Evolutionary conservation across 306 rosid species (phyloP).

Genomic region (Hippophae rhamnoides): DNA sequence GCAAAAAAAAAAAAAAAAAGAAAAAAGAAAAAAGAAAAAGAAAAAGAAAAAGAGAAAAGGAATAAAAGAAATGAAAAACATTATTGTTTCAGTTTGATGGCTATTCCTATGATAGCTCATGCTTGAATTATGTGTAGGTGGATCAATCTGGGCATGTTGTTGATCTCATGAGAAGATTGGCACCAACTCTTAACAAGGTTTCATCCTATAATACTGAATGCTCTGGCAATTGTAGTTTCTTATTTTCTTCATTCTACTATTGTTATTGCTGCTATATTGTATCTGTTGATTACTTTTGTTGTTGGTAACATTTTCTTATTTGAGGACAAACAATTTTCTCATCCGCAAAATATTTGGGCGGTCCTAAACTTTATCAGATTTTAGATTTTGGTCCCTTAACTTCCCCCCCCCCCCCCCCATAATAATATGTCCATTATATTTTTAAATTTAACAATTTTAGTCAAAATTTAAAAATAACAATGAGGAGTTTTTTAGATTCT

Average conservation of each 20-base stretch:
- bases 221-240: slow-evolving; percentile 27
- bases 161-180: slow-evolving; percentile 50
- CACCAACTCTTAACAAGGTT: slow-evolving; percentile 80
- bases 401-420: too few relatives aligned
- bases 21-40: background rate
- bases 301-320: background rate
- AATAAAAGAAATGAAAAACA: too few relatives aligned
- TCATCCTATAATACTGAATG: slow-evolving; percentile 21
- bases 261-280: slow-evolving; percentile 1
- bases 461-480: too few relatives aligned
- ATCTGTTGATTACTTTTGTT: background rate
- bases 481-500: too few relatives aligned
- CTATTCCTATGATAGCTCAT: slow-evolving; percentile 1
- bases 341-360: too few relatives aligned
- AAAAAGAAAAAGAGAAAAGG: too few relatives aligned
- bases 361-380: too few relatives aligned
- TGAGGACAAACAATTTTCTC: too few relatives aligned
- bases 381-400: too few relatives aligned
- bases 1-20: background rate
- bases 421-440: too few relatives aligned
- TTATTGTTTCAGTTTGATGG: background rate
- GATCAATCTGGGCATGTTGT: slow-evolving; percentile 53
- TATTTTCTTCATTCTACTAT: background rate
- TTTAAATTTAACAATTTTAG: too few relatives aligned
- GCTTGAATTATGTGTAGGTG: slow-evolving; percentile 36